Percentiles rank a stretch among this genome's conserved stretches.
phyloP scores from a whole-genome alignment of 2,329 filamentous ascomycete genomes.

The Aureobasidium zeae region DNA sequence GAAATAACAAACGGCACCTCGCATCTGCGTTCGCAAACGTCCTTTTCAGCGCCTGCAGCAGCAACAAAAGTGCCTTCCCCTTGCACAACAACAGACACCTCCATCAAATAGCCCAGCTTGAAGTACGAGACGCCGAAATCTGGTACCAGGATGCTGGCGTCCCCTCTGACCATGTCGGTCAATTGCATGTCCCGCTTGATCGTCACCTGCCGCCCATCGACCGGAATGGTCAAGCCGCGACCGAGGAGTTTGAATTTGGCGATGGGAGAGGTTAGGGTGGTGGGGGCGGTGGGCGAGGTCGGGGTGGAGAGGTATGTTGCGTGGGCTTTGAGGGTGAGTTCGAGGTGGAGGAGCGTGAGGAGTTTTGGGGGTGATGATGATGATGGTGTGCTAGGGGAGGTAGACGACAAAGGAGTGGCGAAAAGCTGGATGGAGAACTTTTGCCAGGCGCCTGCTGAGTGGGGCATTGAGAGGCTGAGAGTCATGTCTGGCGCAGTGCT shows the following conservation, averaged over 20 bases:
- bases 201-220: not conserved
- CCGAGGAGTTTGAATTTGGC: not conserved
- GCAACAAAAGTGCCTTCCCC: not conserved
- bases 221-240: not conserved
- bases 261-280: not conserved
- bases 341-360: not conserved
- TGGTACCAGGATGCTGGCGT: not conserved
- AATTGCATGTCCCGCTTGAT: conserved; percentile 1
- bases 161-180: not conserved
- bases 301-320: not conserved
- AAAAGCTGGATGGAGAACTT: not conserved
- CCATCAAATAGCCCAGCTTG: not conserved
- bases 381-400: too few species aligned
- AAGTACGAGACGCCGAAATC: not conserved
- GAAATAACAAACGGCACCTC: not conserved
- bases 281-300: too few species aligned
- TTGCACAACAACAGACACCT: not conserved
- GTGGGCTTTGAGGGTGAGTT: not conserved
- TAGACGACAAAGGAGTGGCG: too few species aligned
- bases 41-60: too few species aligned
- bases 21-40: not conserved
- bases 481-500: not conserved
- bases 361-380: too few species aligned
- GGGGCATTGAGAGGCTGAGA: not conserved
- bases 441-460: not conserved